Conservation (phyloP, 345 rosid species). For the Cochlearia excelsa region DNA sequence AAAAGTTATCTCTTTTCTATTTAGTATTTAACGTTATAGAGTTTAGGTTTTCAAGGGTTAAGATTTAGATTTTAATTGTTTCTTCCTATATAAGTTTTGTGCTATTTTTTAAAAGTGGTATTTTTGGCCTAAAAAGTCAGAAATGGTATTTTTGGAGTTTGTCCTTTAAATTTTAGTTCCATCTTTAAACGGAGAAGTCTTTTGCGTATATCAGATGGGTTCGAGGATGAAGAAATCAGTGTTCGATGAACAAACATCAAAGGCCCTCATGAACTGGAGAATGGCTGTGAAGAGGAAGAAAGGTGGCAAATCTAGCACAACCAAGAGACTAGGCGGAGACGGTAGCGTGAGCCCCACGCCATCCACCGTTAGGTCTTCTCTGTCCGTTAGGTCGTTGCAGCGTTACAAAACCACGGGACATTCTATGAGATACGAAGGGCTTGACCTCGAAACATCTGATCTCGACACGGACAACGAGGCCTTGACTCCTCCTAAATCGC, state of each 20-base stretch:
- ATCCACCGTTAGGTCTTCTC: slow-evolving; percentile 38
- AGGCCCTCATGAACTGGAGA: slow-evolving; percentile 90
- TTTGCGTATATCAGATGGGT: slow-evolving; percentile 62
- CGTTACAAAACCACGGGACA: slow-evolving; percentile 84
- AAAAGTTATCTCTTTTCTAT: too few relatives aligned
- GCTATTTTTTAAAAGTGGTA: too few relatives aligned
- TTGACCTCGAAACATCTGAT: slow-evolving; percentile 55
- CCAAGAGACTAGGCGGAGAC: slow-evolving; percentile 49
- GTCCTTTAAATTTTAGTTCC: neutral
- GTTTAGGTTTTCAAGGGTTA: too few relatives aligned
- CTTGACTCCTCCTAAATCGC: slow-evolving; percentile 51
- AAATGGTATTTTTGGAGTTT: too few relatives aligned
- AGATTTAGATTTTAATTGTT: too few relatives aligned
- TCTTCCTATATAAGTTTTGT: too few relatives aligned
- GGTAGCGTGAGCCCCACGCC: slow-evolving; percentile 38
- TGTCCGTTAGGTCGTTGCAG: slow-evolving; percentile 42
- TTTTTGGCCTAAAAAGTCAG: too few relatives aligned
- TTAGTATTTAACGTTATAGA: too few relatives aligned
- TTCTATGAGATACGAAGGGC: slow-evolving; percentile 52
- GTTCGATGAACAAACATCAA: slow-evolving; percentile 90
- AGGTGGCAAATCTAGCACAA: slow-evolving; percentile 41
- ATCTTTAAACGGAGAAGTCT: neutral
- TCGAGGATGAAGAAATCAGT: slow-evolving; percentile 79
- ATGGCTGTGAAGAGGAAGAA: slow-evolving; percentile 65
- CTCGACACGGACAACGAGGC: slow-evolving; percentile 52